Evolutionary conservation across 75 land plant species (phyloP).

Genomic region (Larix kaempferi): DNA sequence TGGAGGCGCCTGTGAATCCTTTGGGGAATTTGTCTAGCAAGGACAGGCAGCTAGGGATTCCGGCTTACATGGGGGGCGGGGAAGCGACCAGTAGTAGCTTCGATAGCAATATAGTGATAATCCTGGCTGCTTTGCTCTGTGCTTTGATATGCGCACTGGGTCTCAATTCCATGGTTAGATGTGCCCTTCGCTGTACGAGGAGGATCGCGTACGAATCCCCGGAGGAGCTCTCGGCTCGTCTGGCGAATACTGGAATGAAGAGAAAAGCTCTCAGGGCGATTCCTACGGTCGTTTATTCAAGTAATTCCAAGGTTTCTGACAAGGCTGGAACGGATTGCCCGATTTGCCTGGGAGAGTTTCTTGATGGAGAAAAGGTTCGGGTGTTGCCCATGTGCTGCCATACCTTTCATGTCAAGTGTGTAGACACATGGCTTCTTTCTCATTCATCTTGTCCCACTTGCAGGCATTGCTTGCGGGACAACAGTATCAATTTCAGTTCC

Average conservation of each 20-base stretch:
- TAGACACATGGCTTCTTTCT: conserved; percentile 37
- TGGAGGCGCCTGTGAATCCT: too few relatives aligned
- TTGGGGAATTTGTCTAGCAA: too few relatives aligned
- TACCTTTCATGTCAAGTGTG: conserved; percentile 37
- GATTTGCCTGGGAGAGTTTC: conserved; percentile 33
- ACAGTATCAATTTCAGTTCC: too few relatives aligned
- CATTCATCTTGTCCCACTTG: conserved; percentile 52
- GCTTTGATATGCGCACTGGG: conserved; percentile 61
- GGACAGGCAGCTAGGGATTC: too few relatives aligned
- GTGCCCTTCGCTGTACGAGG: conserved; percentile 27
- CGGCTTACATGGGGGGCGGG: too few relatives aligned
- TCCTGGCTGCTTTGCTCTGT: conserved; percentile 57
- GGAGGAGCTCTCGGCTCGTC: conserved; percentile 10
- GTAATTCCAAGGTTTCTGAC: neutral
- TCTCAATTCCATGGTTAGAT: conserved; percentile 53
- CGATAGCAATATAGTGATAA: conserved; percentile 66
- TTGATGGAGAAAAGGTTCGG: conserved; percentile 22
- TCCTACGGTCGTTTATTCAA: conserved; percentile 9
- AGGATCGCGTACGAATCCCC: conserved; percentile 5
- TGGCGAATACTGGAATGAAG: conserved; percentile 37
- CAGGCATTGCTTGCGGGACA: conserved; percentile 25
- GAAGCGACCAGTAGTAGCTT: conserved; percentile 13
- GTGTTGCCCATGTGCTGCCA: conserved; percentile 38
- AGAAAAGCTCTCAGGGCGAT: conserved; percentile 37
- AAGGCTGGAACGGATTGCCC: conserved; percentile 24